Evolutionary conservation across 345 rosid genomes (phyloP).

Genomic region (Mangifera indica): DNA sequence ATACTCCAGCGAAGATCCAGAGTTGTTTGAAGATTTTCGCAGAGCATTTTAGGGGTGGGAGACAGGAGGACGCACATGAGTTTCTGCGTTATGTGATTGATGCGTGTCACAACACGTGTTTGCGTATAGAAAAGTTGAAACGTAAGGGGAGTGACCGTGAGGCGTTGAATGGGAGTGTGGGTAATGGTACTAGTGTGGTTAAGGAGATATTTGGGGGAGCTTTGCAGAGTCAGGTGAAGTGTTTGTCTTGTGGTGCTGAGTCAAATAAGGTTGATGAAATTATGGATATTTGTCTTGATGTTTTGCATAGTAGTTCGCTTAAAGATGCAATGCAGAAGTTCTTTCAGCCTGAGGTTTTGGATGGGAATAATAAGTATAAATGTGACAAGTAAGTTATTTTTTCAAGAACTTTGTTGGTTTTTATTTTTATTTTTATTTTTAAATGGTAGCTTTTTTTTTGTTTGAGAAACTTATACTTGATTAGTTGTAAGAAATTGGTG

Average conservation of each 20-base stretch:
- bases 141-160: conserved; percentile 39
- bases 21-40: conserved; percentile 66
- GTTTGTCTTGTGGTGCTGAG: conserved; percentile 78
- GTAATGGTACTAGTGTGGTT: conserved; percentile 30
- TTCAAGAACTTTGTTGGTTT: neutral
- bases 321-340: conserved; percentile 84
- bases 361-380: conserved; percentile 88
- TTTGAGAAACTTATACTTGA: conserved; percentile 31
- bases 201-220: conserved; percentile 96
- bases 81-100: conserved; percentile 88
- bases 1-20: conserved; percentile 67
- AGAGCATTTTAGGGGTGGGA: conserved; percentile 71
- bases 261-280: conserved; percentile 94
- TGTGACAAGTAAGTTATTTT: conserved; percentile 65
- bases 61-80: conserved; percentile 98
- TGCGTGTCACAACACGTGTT: conserved; percentile 88
- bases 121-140: conserved; percentile 77
- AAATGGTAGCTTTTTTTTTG: neutral
- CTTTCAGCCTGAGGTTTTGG: conserved; percentile 86
- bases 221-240: conserved; percentile 95
- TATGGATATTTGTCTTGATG: conserved; percentile 94
- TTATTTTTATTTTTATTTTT: neutral
- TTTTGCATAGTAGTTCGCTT: conserved; percentile 62
- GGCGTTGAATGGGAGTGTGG: conserved; percentile 33
- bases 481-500: conserved; percentile 94